Conservation (phyloP, 2,329 filamentous ascomycete genomes). For the Botryotinia narcissicola region DNA sequence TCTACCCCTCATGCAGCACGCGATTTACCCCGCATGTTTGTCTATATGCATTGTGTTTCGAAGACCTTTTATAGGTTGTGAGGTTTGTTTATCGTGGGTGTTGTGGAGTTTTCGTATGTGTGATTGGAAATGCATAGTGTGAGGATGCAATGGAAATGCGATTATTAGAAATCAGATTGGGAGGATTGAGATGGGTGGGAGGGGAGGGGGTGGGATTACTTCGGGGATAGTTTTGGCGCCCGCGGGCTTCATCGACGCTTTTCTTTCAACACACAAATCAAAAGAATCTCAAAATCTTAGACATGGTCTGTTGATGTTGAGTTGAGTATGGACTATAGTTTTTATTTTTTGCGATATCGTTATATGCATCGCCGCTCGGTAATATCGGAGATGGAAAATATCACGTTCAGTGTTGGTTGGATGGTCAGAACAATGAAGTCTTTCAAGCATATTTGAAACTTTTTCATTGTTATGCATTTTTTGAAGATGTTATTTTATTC, state of each 20-base stretch:
- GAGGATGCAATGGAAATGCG: neutral
- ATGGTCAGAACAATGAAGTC: neutral
- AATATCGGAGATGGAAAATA: neutral
- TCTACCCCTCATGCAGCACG: neutral
- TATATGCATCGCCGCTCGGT: neutral
- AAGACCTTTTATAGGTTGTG: neutral
- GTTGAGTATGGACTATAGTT: neutral
- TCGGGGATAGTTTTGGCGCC: neutral
- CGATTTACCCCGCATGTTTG: constrained; percentile 13
- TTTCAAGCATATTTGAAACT: neutral
- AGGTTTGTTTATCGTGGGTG: neutral
- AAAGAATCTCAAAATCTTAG: neutral
- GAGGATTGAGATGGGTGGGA: neutral
- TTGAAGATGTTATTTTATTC: neutral
- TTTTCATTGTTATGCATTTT: neutral
- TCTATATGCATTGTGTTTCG: neutral
- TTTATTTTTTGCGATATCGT: neutral
- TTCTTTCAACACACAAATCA: neutral
- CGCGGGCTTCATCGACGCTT: neutral
- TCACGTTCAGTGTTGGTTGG: neutral
- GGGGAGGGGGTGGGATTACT: neutral
- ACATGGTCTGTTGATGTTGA: rapidly evolving
- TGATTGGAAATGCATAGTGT: neutral
- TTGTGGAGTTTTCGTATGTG: neutral
- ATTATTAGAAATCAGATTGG: neutral